Conservation (phyloP, 345 rosid genomes). For the Orychophragmus violaceus region DNA sequence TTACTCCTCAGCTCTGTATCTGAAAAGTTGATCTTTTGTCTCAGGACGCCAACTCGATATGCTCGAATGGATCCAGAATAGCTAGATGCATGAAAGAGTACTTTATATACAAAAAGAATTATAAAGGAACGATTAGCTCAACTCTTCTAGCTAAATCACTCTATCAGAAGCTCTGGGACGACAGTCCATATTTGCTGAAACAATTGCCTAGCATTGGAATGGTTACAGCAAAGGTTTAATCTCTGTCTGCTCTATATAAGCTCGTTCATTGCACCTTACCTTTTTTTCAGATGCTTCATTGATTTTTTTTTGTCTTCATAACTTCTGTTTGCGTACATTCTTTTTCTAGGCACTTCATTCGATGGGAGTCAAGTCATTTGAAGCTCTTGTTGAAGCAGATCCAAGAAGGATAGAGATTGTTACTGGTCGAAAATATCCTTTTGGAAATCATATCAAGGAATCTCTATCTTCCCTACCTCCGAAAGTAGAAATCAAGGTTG, state of each 20-base stretch:
- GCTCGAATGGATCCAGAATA: conserved; percentile 76
- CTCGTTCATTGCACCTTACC: neutral
- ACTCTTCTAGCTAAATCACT: conserved; percentile 78
- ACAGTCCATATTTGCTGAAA: conserved; percentile 84
- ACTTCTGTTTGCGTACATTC: conserved; percentile 6
- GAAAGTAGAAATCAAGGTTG: conserved; percentile 56
- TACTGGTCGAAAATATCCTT: conserved; percentile 87
- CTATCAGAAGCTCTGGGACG: conserved; percentile 95
- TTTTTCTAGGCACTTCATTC: conserved; percentile 72
- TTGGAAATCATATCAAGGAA: conserved; percentile 95
- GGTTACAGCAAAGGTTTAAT: conserved; percentile 91
- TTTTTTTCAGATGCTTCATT: neutral
- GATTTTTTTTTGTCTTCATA: neutral
- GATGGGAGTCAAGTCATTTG: conserved; percentile 85
- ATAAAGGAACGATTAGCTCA: conserved; percentile 71
- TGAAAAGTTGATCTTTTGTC: conserved; percentile 22
- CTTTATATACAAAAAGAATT: conserved; percentile 73
- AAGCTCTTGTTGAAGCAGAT: conserved; percentile 82
- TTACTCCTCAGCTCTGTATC: conserved; percentile 19
- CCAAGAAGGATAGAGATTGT: conserved; percentile 94
- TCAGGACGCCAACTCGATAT: conserved; percentile 82
- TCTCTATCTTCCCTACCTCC: conserved; percentile 83
- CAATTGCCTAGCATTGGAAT: conserved; percentile 93
- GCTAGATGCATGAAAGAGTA: conserved; percentile 95
- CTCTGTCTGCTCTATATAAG: neutral